Evolutionary conservation across 305 asterid species (phyloP).

Genomic region (Plantago coronopus): DNA sequence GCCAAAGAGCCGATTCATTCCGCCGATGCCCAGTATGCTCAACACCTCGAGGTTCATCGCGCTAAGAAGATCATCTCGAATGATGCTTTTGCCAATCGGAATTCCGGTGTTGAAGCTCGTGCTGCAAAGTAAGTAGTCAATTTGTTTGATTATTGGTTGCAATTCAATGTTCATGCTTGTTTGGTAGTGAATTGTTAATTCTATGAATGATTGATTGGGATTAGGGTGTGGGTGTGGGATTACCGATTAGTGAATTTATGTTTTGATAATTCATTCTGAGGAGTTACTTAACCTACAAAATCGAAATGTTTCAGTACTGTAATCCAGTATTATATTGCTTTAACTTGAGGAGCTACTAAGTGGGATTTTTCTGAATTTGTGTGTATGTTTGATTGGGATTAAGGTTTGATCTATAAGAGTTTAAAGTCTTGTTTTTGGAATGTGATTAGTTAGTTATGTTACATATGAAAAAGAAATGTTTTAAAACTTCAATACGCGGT

Average conservation of each 20-base stretch:
- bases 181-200: too few relatives aligned
- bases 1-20: conserved; percentile 55
- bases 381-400: conserved; percentile 6
- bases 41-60: conserved; percentile 72
- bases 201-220: too few relatives aligned
- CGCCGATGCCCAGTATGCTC: conserved; percentile 46
- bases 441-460: background rate
- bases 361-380: background rate
- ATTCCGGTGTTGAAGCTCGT: conserved; percentile 80
- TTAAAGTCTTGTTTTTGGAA: background rate
- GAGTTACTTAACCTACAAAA: too few relatives aligned
- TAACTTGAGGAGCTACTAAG: too few relatives aligned
- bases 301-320: too few relatives aligned
- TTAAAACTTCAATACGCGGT: too few relatives aligned
- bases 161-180: too few relatives aligned
- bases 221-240: too few relatives aligned
- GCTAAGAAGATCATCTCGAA: conserved; percentile 65
- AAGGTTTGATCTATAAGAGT: conserved; percentile 31
- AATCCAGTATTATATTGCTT: too few relatives aligned
- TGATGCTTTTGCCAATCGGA: conserved; percentile 50
- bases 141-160: background rate
- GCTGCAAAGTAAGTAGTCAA: conserved; percentile 55
- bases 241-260: too few relatives aligned
- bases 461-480: too few relatives aligned
- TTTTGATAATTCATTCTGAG: too few relatives aligned